These are phyloP conservation scores for Calocera viscosa DNA, from an alignment of 768 basidiomycete genomes.

Conservation along the genomic window DNA sequence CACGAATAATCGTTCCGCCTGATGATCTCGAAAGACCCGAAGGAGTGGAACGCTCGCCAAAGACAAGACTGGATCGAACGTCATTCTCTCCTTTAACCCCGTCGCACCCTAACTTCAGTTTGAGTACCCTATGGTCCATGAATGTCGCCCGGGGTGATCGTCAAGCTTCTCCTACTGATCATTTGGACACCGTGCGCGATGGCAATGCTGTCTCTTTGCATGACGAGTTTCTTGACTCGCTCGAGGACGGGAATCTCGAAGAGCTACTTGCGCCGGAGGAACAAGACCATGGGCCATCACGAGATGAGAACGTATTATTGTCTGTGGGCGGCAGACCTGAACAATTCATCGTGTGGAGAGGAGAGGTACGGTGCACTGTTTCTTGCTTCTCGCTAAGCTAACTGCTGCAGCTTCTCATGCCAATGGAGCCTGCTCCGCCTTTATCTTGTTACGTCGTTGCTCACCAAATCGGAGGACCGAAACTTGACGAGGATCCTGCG, in stretches of 20 bases:
- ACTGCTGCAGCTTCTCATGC: constrained; percentile 55
- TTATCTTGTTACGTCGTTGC: constrained; percentile 48
- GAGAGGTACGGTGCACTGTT: constrained; percentile 44
- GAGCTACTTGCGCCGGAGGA: background rate
- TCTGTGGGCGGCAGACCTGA: constrained; percentile 14
- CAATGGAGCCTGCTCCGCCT: constrained; percentile 44
- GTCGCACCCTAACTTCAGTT: background rate
- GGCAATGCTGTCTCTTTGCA: background rate
- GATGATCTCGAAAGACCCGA: background rate
- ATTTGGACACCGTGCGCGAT: background rate
- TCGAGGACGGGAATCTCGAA: background rate
- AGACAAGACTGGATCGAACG: background rate
- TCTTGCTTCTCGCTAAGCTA: constrained; percentile 15
- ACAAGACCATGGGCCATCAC: background rate
- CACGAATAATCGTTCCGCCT: background rate
- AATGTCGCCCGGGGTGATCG: background rate
- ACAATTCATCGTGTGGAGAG: constrained; percentile 56
- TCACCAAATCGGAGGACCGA: constrained; percentile 67
- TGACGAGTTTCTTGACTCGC: background rate
- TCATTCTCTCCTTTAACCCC: background rate
- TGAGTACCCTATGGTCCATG: background rate
- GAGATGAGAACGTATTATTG: background rate
- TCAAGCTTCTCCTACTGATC: background rate
- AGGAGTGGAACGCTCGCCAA: background rate
- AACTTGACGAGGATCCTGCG: constrained; percentile 41